phyloP scores from a whole-genome alignment of 1,284 basidiomycete species.

The Anthracocystis walkeri region DNA sequence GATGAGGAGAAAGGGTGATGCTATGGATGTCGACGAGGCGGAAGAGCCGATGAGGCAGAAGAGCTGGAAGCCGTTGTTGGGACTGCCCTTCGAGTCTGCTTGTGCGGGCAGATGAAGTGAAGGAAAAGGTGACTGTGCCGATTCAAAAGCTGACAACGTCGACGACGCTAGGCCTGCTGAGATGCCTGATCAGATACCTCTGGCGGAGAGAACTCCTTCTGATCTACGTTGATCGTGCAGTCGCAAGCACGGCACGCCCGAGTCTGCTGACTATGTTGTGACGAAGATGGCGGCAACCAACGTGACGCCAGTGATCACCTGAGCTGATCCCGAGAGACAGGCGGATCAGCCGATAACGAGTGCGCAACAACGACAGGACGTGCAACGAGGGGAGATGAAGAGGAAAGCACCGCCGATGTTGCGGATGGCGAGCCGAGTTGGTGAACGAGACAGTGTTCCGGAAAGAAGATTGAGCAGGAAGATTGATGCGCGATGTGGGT shows the following conservation, averaged over 20 bases:
- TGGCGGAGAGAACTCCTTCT: not conserved
- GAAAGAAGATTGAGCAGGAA: not conserved
- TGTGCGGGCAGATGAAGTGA: not conserved
- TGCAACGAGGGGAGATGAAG: not conserved
- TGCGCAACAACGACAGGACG: too few relatives aligned
- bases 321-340: not conserved
- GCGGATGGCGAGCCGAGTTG: slow-evolving; percentile 6
- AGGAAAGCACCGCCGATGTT: not conserved
- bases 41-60: slow-evolving; percentile 2
- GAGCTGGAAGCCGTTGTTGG: not conserved
- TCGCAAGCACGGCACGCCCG: not conserved
- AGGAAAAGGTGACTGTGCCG: not conserved
- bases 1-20: not conserved
- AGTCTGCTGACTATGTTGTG: not conserved
- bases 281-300: not conserved
- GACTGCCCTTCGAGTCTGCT: not conserved
- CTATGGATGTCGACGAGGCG: too few relatives aligned
- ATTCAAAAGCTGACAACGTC: not conserved
- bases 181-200: not conserved
- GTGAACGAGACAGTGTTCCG: slow-evolving; percentile 11
- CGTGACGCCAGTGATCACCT: not conserved
- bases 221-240: too few relatives aligned
- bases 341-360: not conserved
- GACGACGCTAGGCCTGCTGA: not conserved
- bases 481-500: not conserved